Conservation (phyloP, 768 basidiomycete species). For the Multifurca ochricompacta region DNA sequence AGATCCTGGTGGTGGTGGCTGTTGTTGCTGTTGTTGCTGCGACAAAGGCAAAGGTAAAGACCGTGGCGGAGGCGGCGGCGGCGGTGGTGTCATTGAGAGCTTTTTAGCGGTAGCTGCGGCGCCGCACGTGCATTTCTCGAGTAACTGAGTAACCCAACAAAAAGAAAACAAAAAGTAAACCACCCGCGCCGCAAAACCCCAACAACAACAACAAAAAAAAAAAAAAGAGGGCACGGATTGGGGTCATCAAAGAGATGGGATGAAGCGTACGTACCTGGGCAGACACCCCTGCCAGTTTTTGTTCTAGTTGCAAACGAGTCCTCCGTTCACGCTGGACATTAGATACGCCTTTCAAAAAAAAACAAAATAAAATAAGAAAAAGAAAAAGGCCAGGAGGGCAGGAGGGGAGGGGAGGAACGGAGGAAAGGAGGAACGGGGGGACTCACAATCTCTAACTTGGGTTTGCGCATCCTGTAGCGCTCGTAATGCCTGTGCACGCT, state of each 20-base stretch:
- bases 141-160: neutral
- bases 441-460: constrained; percentile 1
- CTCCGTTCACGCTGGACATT: neutral
- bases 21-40: no score
- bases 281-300: constrained; percentile 1
- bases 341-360: neutral
- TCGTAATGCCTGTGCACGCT: neutral
- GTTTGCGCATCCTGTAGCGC: neutral
- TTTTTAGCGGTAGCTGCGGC: neutral
- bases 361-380: neutral
- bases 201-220: neutral
- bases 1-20: no score
- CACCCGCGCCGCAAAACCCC: neutral
- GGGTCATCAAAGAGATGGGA: no score
- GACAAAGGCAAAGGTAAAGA: neutral
- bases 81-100: neutral
- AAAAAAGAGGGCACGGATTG: no score
- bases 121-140: constrained; percentile 12
- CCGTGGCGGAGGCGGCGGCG: neutral
- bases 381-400: neutral
- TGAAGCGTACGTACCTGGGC: neutral
- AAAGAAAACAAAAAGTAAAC: neutral
- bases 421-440: neutral
- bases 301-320: neutral
- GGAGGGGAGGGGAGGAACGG: neutral